phyloP scores from a whole-genome alignment of 805 yeast species.

The Brettanomyces sp. region DNA sequence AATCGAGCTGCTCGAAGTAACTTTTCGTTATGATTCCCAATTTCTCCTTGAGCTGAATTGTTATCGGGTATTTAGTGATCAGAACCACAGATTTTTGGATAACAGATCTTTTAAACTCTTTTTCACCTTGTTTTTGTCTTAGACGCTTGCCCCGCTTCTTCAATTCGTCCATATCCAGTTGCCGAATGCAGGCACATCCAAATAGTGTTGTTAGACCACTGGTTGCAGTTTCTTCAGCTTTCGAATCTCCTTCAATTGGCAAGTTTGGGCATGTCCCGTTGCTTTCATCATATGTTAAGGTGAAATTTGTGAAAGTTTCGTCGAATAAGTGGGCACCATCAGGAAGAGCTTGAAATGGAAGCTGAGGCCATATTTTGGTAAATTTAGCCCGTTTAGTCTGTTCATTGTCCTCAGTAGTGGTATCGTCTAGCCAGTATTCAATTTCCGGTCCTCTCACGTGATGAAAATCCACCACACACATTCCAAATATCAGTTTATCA shows the following conservation, averaged over 20 bases:
- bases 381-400: slow-evolving; percentile 23
- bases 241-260: slow-evolving; percentile 19
- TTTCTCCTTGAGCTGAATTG: slow-evolving; percentile 82
- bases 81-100: slow-evolving; percentile 90
- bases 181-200: slow-evolving; percentile 91
- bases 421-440: slow-evolving; percentile 70
- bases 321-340: slow-evolving; percentile 93
- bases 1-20: slow-evolving; percentile 73
- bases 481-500: slow-evolving; percentile 52
- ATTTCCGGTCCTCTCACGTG: slow-evolving; percentile 90
- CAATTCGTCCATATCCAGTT: slow-evolving; percentile 56
- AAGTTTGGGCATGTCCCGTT: slow-evolving; percentile 36
- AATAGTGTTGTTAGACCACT: slow-evolving; percentile 55
- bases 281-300: slow-evolving; percentile 60
- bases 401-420: slow-evolving; percentile 20
- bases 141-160: slow-evolving; percentile 3
- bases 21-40: slow-evolving; percentile 81
- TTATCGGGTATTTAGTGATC: slow-evolving; percentile 72
- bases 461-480: slow-evolving; percentile 87
- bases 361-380: slow-evolving; percentile 60
- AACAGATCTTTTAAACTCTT: slow-evolving; percentile 45
- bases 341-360: slow-evolving; percentile 92
- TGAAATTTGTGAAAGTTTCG: slow-evolving; percentile 88
- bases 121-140: slow-evolving; percentile 19
- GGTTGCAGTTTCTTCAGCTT: neutral